Evolutionary conservation across 768 basidiomycete genomes (phyloP).

Genomic region (Lactifluus piperatus): DNA sequence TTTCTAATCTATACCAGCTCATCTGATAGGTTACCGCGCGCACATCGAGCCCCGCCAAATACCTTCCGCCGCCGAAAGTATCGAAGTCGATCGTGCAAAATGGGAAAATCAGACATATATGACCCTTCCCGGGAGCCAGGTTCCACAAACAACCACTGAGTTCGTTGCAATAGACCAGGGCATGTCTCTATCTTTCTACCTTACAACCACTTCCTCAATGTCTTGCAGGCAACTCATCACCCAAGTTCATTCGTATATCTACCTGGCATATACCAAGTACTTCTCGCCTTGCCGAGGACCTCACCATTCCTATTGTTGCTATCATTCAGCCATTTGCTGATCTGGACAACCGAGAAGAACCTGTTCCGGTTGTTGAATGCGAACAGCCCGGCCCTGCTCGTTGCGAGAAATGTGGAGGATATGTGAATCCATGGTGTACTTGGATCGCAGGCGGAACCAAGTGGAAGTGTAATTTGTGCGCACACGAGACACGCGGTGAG

Average conservation of each 20-base stretch:
- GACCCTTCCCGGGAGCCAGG: constrained; percentile 52
- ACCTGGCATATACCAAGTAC: constrained; percentile 85
- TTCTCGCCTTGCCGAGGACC: constrained; percentile 68
- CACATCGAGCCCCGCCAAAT: constrained; percentile 84
- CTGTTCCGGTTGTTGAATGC: constrained; percentile 68
- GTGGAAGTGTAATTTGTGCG: constrained; percentile 93
- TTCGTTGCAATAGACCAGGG: constrained; percentile 91
- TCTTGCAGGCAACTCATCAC: constrained; percentile 72
- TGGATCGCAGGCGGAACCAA: constrained; percentile 76
- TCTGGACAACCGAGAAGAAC: constrained; percentile 67
- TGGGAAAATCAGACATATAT: constrained; percentile 68
- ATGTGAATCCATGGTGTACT: constrained; percentile 89
- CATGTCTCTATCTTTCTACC: constrained; percentile 20
- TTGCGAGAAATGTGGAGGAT: constrained; percentile 77
- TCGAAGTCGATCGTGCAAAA: constrained; percentile 68
- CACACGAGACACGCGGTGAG: constrained; percentile 76
- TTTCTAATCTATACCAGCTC: neutral
- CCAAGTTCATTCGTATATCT: constrained; percentile 81
- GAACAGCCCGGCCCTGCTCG: constrained; percentile 70
- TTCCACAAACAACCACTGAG: constrained; percentile 81
- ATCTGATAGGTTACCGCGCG: constrained; percentile 54
- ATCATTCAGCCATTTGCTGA: constrained; percentile 88
- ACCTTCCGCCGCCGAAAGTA: constrained; percentile 79
- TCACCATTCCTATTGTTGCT: constrained; percentile 77
- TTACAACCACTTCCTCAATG: neutral